Base-by-base conservation (phyloP, 805 yeast genomes). In the Isabelozyma rhagii region DNA sequence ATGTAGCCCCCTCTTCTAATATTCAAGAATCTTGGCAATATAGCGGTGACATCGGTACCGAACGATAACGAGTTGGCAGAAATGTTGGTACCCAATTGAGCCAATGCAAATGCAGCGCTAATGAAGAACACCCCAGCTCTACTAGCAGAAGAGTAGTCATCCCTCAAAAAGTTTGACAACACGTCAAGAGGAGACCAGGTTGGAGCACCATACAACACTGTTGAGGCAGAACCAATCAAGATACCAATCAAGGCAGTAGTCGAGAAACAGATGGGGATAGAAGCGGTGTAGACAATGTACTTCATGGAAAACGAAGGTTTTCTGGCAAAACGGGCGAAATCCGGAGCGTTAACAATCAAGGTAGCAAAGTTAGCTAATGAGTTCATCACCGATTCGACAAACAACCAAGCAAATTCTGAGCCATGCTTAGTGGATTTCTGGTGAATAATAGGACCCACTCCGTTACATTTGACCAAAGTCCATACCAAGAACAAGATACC, bases 101-200 rank as follows among this genome's bases (percentile, higher is more conserved):
- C 75, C 48, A 71, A 62, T 3, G 75, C 76, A 61, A 72, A 70
- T 1, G 74, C 69, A 7, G 65, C 55, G 36, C 69, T 64, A 46
- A 71, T 62, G 48, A 72, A 62, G 52, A 74, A 74, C 0, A 72
- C 76, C 27, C 78, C 78, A 11, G 77, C 77, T 46, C 78, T 59
- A 52, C 65, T 68, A 14, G 75, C 75, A 21, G 72, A 50, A 15
- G 70, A 58, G 58, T 67, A 70, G 55, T 67, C 53, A 55, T 71
- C 58, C 51, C 60, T 64, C 57, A 90, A 78, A 60, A 86, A 88
- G 45, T 79, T 71, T 13, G 77, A 77, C 56, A 90, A 72, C 4
- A 88, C 88, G 56, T 87, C 96, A 50, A 90, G 70, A 7, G 97
- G 97, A 47, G 86, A 80, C 97, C 97, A 90, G 62, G 79, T 80